These are phyloP conservation scores for Ambispora gerdemannii DNA, from an alignment of 192 early-diverging fungal species.

Conservation along the genomic window DNA sequence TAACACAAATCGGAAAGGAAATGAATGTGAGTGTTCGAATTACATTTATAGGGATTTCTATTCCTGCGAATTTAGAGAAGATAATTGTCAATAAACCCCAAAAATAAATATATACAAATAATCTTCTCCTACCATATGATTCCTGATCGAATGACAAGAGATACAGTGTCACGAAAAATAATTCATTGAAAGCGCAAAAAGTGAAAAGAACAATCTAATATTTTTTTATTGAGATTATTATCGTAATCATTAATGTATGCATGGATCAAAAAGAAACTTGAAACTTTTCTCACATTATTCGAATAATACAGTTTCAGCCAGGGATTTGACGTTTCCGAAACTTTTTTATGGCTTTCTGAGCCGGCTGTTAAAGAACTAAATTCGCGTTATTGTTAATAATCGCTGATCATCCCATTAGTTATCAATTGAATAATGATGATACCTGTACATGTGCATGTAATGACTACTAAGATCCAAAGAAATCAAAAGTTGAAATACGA, in stretches of 20 bases:
- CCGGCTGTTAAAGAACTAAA: slow-evolving; percentile 77
- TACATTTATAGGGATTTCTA: neutral
- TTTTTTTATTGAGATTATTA: neutral
- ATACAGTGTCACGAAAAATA: slow-evolving; percentile 90
- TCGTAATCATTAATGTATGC: neutral
- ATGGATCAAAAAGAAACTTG: neutral
- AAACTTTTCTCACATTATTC: slow-evolving; percentile 59
- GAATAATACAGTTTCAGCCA: slow-evolving; percentile 90
- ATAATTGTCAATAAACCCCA: neutral
- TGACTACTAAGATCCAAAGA: slow-evolving; percentile 93
- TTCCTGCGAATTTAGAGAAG: neutral
- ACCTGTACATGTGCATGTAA: slow-evolving; percentile 99
- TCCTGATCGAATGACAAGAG: slow-evolving; percentile 47
- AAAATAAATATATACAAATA: slow-evolving; percentile 19
- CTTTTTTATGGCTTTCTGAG: slow-evolving; percentile 84
- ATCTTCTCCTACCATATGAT: slow-evolving; percentile 29
- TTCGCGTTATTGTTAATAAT: neutral
- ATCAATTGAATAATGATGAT: slow-evolving; percentile 31
- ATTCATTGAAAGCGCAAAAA: slow-evolving; percentile 89
- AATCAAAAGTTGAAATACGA: slow-evolving; percentile 89
- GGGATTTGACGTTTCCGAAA: slow-evolving; percentile 68
- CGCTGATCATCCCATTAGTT: neutral
- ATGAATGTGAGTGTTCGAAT: slow-evolving; percentile 21
- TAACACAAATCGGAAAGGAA: slow-evolving; percentile 72
- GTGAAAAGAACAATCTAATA: slow-evolving; percentile 76